Base-by-base conservation (phyloP, 192 early-diverging fungal species). In the Coemansia umbellata region DNA sequence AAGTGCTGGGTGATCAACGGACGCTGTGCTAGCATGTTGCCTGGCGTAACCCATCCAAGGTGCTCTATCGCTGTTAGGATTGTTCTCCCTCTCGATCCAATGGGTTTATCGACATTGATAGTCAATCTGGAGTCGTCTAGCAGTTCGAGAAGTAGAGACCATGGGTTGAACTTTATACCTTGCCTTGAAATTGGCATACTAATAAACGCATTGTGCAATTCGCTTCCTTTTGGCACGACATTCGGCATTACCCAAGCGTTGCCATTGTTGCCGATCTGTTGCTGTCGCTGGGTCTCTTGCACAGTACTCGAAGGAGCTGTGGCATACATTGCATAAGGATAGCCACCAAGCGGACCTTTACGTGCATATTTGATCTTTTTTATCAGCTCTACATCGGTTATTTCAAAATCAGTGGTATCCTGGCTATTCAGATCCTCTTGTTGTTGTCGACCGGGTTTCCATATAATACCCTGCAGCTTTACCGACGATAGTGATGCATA, bases 111-210 rank as follows among this genome's bases (percentile, higher is more conserved):
- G 1, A 33, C 14, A 19, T 32, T 24, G 26, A 35, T 47, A 6
- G 10, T 18, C 2, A 67, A 45, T 3, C 71, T 60, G 10, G 65
- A 47, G 33, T 68, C 65, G 19, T 75, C 65, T 19, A 68, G 37
- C 22, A 68, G 33, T 50, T 74, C 71, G 8, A 74, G 51, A 22
- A 68, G n/a, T 27, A 74, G 39, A 24, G 55, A 37, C 71, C 71
- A 74, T 3, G 71, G 71, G n/a, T 74, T 74, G 42, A 74, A 68
- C 21, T 19, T 26, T 10, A 55, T 21, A 4, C 52, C 35, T 1
- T 23, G 47, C 11, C 56, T 36, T 3, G 41, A 27, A 3, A 53
- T 28, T 18, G 53, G 52, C 60, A 55, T 66, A 2, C 37, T 42
- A 2, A 14, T 47, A 21, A 55, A 28, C 14, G 60, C 64, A 3